Evolutionary conservation across 2,329 filamentous ascomycete genomes (phyloP).

Genomic region (Dothidotthia symphoricarpi): DNA sequence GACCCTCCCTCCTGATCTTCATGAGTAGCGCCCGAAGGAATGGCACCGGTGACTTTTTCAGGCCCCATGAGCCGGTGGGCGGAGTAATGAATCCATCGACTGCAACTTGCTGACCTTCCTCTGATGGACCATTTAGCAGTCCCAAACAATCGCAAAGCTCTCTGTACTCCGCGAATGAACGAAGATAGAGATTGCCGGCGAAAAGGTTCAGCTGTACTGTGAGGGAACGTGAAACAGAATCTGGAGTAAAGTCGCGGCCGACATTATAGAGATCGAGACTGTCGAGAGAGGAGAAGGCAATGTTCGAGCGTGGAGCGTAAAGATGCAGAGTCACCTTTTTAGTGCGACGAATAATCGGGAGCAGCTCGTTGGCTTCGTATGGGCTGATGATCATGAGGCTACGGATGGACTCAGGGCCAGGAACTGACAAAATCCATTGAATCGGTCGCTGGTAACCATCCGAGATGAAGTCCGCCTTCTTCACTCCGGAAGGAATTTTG

Average conservation of each 20-base stretch:
- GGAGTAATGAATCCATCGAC: slow-evolving; percentile 40
- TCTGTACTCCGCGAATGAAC: slow-evolving; percentile 54
- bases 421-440: slow-evolving; percentile 52
- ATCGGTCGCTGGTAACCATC: slow-evolving; percentile 56
- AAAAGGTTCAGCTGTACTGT: slow-evolving; percentile 62
- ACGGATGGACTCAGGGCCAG: background rate
- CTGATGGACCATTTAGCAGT: slow-evolving; percentile 37
- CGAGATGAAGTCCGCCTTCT: slow-evolving; percentile 7
- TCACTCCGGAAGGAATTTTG: slow-evolving; percentile 9
- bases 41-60: slow-evolving; percentile 43
- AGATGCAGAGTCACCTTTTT: slow-evolving; percentile 48
- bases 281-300: slow-evolving; percentile 44
- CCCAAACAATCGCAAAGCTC: slow-evolving; percentile 55
- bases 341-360: slow-evolving; percentile 41
- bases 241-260: slow-evolving; percentile 12
- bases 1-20: slow-evolving; percentile 34
- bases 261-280: slow-evolving; percentile 48
- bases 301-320: slow-evolving; percentile 52
- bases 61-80: slow-evolving; percentile 27
- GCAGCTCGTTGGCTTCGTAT: slow-evolving; percentile 57
- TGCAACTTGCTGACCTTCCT: slow-evolving; percentile 25
- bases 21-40: slow-evolving; percentile 43
- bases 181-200: slow-evolving; percentile 65
- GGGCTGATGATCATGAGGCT: slow-evolving; percentile 59
- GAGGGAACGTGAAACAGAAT: slow-evolving; percentile 26